Base-by-base conservation (phyloP, 164 flowering plant genomes). In the Sextonia rubra region DNA sequence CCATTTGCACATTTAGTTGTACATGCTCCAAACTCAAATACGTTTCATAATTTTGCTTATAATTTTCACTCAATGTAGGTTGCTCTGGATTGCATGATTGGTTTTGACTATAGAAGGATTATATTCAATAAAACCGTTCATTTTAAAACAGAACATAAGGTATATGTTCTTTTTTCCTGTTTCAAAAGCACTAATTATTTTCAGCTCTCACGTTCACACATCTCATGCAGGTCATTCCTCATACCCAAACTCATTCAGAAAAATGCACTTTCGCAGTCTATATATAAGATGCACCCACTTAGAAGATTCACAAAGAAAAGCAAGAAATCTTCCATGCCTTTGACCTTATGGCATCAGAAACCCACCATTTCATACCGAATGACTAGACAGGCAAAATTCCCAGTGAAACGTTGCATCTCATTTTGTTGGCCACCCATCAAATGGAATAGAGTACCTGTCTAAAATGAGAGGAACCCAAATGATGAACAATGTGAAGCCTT, bases 81-180 rank as follows among this genome's bases (percentile, higher is more conserved):
- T 65, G 76, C 80, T 4, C 15, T 84, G 72, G 86, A 83, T 47
- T 86, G 87, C 70, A 71, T 78, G 63, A 75, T 82, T 26, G 69
- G 48, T 18, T 20, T 82, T 17, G 74, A 78, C n/a, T 74, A 75
- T 37, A 66, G 32, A 47, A 52, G 23, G 20, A 65, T 80, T 48
- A 23, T 74, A 14, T 22, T 74, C 5, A 69, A 25, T 9, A 67
- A 69, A 29, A 77, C 66, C 44, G 20, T 55, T 2, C n/a, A 65
- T 55, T 30, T 52, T 58, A 69, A 11, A 22, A 69, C 9, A 32
- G 24, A 29, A 14, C 27, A 29, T 11, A 64, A 47, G 72, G 75
- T 71, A 61, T 48, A 27, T 26, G 3, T 9, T 55, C 14, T n/a
- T 12, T 24, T 47, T 62, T 20, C 12, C 25, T 23, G 48, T 68